Evolutionary conservation across 176 grass and related monocot species (phyloP), one percentile per base, ranked within the genome.

Genomic region (Ampelocalamus luodianensis): DNA sequence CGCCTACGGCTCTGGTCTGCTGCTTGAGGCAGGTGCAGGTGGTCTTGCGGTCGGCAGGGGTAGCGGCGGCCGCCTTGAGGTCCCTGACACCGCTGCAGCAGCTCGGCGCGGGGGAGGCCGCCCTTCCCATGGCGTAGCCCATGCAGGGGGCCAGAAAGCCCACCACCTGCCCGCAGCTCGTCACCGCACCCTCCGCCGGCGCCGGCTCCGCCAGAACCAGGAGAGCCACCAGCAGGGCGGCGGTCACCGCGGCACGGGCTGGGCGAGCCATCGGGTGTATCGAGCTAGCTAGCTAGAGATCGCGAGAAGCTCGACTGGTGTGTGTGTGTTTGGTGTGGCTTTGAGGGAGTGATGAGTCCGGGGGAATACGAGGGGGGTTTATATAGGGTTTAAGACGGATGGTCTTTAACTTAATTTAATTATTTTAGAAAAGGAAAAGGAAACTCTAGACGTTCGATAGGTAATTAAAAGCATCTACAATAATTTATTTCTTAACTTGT

Each of bases 1-100:
- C 79, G 56, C 10, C 20, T 10, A 90, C 32, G 10, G 46, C 5
- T 18, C 17, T 15, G 4, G 84, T 65, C 5, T 7, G 78, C 20
- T 14, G 4, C 88, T 90, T 90, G 14, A 91, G 77, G 81, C 89
- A 91, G 60, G 1, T 20, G 81, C 89, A 91, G 27, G 89, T 49
- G 6, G 68, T 1, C 18, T 66, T 62, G 10, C 81, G 23, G 69
- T 91, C 89, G 44, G 82, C 69, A n/a, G 76, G 0, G 67, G 68
- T 64, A 32, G 3, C 14, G 11, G 86, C 86, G 4, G 86, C 86
- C 4, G 60, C 2, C 43, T 29, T 83, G 20, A 90, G 72, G 54
- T 18, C n/a, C 85, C 22, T 77, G 20, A 90, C 79, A 65, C 84
- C 89, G 68, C 2, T 68, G 84, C 89, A 90, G 85, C 89, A 90